Evolutionary conservation across 805 yeast species (phyloP), one percentile per base, ranked within the genome.

Genomic region (Alloascoidea africana): DNA sequence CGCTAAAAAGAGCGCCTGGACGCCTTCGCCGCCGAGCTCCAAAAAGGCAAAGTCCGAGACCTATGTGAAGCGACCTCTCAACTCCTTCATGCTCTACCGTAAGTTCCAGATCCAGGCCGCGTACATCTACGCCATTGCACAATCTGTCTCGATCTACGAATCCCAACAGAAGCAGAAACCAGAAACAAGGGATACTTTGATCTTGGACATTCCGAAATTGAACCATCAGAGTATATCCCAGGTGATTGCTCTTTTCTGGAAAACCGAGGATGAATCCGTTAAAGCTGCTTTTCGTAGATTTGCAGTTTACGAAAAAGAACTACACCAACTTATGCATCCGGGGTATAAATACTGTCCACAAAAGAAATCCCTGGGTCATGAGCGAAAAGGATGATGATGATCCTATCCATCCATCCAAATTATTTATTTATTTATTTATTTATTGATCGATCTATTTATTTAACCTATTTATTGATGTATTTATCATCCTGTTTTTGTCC

Each of bases 81-180:
- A 66, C 48, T 59, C 66, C 17, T 66, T 62, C 43, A 65, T 66
- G 71, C 51, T 66, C 5, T 66, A 66, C 44, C 54, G 70, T 37
- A 52, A 62, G 15, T 46, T 62, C 3, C 61, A 64, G 57, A 59
- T 65, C 14, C 63, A 61, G 42, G 58, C 58, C 6, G 62, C 65
- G n/a, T 51, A 57, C 40, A 48, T 54, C 4, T 48, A 53, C 34
- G 51, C 53, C 11, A 41, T 48, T 27, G 43, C 49, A 34, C 39
- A 39, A 38, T 48, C 30, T 8, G 8, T n/a, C n/a, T 8, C 30
- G n/a, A 23, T 23, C n/a, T 23, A 23, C n/a, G 30, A 23, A 23
- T 8, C 8, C 8, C 30, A 23, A 23, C n/a, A 8, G n/a, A 8
- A 23, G n/a, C 8, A 23, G 8, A 23, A 23, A 23, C 30, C 30